Evolutionary conservation across 2,329 filamentous ascomycete species (phyloP).

Genomic region (Meredithiella fracta): DNA sequence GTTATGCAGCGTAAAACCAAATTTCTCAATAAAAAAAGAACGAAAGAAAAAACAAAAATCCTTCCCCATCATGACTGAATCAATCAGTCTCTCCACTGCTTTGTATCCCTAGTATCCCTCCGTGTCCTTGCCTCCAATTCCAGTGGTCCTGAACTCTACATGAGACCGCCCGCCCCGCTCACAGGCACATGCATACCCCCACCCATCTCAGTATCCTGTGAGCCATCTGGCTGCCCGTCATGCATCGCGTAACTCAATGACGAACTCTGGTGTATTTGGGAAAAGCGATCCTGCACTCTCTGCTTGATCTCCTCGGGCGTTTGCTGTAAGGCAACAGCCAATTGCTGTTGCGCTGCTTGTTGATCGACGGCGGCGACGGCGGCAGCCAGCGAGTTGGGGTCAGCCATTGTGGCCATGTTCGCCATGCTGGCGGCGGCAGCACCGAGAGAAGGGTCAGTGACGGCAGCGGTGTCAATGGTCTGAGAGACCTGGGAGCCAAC

Average conservation of each 20-base stretch:
- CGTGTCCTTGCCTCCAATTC: too few species aligned
- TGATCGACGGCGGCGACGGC: constrained; percentile 3
- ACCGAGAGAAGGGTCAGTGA: constrained; percentile 11
- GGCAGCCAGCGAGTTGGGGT: constrained; percentile 4
- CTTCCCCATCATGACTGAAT: neutral
- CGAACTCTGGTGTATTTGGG: constrained; percentile 8
- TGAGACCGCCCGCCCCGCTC: neutral
- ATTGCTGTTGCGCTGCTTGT: constrained; percentile 9
- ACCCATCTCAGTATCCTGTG: neutral
- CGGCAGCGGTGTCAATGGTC: constrained; percentile 9
- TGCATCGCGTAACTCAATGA: constrained; percentile 6
- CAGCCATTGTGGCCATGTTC: constrained; percentile 2
- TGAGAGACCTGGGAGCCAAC: neutral
- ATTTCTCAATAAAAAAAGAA: neutral
- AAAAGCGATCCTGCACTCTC: constrained; percentile 12
- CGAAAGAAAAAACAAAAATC: constrained; percentile 1
- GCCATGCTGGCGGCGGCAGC: constrained; percentile 9
- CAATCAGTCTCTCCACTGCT: neutral
- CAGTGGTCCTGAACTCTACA: too few species aligned
- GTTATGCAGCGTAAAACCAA: too few species aligned
- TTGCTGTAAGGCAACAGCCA: constrained; percentile 9
- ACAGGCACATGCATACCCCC: constrained; percentile 3
- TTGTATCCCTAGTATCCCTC: too few species aligned
- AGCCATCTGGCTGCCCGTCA: neutral
- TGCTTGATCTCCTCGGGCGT: constrained; percentile 9